Evolutionary conservation across 768 basidiomycete species (phyloP).

Genomic region (Glaciozyma martinii): DNA sequence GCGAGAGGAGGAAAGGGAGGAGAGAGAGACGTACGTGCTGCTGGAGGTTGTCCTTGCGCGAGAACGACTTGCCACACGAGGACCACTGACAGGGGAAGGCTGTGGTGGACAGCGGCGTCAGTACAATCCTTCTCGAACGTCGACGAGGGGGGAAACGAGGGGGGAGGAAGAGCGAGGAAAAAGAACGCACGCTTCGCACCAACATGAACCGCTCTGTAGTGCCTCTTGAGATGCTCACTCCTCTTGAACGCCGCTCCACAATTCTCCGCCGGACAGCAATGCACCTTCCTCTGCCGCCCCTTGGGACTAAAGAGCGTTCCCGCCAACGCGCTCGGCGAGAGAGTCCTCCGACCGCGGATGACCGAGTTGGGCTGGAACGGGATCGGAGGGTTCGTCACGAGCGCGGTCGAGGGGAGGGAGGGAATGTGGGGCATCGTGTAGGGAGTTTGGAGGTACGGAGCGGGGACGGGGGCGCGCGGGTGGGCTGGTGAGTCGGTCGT

Average conservation of each 20-base stretch:
- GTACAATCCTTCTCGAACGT: neutral
- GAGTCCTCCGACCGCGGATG: conserved; percentile 18
- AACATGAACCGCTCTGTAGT: conserved; percentile 78
- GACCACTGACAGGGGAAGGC: conserved; percentile 63
- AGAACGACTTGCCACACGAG: conserved; percentile 64
- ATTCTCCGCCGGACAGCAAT: conserved; percentile 24
- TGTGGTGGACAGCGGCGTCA: conserved; percentile 34
- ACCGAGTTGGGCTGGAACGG: conserved; percentile 19
- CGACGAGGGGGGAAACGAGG: neutral
- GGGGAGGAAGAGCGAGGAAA: conserved; percentile 6
- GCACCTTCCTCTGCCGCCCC: conserved; percentile 18
- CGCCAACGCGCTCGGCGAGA: neutral
- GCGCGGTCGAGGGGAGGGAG: conserved; percentile 11
- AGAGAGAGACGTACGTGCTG: conserved; percentile 47
- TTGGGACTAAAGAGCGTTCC: neutral
- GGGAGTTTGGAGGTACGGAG: neutral
- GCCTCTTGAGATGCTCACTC: conserved; percentile 82
- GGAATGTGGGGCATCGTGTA: neutral
- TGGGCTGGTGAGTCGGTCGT: neutral
- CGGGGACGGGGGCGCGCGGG: neutral
- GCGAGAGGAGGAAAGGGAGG: neutral
- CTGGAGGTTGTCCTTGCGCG: conserved; percentile 69
- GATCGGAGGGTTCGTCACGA: conserved; percentile 18
- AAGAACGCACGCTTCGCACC: conserved; percentile 74
- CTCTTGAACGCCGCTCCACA: conserved; percentile 84